Conservation (phyloP, 257 asterid species). For the Striga asiatica region DNA sequence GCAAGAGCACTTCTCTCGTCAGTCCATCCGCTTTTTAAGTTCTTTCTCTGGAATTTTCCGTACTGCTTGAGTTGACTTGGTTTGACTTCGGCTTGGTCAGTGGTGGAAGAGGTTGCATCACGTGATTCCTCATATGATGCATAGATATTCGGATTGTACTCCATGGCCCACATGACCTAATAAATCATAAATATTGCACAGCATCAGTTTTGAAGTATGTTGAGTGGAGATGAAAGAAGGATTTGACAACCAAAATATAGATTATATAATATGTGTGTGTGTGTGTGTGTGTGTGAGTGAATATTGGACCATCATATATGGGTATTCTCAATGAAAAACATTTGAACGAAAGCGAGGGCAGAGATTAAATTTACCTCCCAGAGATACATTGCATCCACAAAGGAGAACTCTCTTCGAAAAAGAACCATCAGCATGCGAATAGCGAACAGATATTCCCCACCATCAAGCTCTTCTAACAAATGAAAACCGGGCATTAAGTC, state of each 20-base stretch:
- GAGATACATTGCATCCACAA: constrained; percentile 77
- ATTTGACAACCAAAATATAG: no score
- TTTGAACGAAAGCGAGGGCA: background rate
- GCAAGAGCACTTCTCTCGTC: constrained; percentile 76
- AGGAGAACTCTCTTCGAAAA: constrained; percentile 89
- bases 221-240: no score
- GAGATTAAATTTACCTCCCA: constrained; percentile 99
- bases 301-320: background rate
- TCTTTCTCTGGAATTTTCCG: constrained; percentile 79
- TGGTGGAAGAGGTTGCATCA: constrained; percentile 20
- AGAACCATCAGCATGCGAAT: constrained; percentile 97
- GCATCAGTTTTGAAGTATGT: no score
- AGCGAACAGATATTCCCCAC: constrained; percentile 92
- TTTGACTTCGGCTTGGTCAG: constrained; percentile 29
- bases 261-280: no score
- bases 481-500: constrained; percentile 15
- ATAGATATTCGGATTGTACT: constrained; percentile 71
- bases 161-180: constrained; percentile 99
- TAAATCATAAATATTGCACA: background rate
- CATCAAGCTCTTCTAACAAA: constrained; percentile 84
- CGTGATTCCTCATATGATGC: constrained; percentile 48
- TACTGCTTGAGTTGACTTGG: constrained; percentile 49
- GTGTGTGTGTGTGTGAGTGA: no score
- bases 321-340: background rate
- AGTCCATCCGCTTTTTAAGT: constrained; percentile 61